Base-by-base conservation (phyloP, 441 rosid species). In the Raphanus hybrid region DNA sequence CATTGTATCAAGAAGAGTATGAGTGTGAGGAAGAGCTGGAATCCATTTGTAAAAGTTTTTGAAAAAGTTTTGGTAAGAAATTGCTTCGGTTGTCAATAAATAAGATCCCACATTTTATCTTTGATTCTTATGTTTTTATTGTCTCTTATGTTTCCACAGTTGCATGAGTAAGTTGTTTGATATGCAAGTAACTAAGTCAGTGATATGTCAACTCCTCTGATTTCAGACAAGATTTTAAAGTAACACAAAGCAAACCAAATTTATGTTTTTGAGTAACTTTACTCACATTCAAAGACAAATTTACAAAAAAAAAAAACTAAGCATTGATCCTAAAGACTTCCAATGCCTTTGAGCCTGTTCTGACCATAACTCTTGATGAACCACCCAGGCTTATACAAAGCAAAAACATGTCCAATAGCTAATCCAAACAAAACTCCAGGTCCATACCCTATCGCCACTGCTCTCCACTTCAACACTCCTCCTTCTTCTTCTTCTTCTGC, bases 321-420 rank as follows among this genome's bases (percentile, higher is more conserved):
- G 27, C 12, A 27, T 11, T 60, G 35, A 29, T 37, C 41, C 20
- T 29, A 61, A n/a, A 61, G 9, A 4, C 64, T 15, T 60, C 10
- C 32, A 14, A 60, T 34, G 67, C 45, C 67, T 32, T 5, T 62
- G 23, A 62, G 23, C 23, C 45, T 62, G 6, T 63, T 34, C 26
- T 63, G 26, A 14, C 26, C 45, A 63, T 34, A 63, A 8, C 16
- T 35, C 48, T 63, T 63, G 14, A 63, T 63, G 2, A 63, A 15
- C 67, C 67, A 63, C 48, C 8, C 67, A 8, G 67, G 67, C 67
- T 3, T 63, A 48, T 63, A 63, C 14, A 63, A 63, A 35, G 67
- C 48, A 63, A 63, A 26, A 63, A 63, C 48, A 63, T 63, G 48
- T 63, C 27, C 67, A 15, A 63, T 63, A 0, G 3, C 67, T 34